These are phyloP conservation scores for Fraxinus quadrangulata DNA, from an alignment of 257 asterid genomes.

Conservation along the genomic window DNA sequence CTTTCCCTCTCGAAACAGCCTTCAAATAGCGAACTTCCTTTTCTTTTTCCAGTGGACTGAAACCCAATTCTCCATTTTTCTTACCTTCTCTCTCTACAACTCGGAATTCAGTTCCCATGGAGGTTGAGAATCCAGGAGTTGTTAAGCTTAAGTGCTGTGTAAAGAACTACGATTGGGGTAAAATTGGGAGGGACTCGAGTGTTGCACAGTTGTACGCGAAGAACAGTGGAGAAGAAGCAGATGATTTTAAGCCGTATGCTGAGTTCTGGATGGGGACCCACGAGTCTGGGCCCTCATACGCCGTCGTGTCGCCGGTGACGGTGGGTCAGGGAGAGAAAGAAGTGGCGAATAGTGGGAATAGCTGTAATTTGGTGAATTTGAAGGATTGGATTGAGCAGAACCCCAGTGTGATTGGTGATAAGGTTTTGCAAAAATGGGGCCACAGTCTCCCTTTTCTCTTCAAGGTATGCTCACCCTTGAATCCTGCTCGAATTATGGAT, in stretches of 20 bases:
- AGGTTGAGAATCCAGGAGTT: conserved; percentile 33
- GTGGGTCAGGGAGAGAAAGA: conserved; percentile 22
- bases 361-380: conserved; percentile 46
- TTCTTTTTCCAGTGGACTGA: conserved; percentile 35
- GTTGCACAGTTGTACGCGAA: conserved; percentile 58
- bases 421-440: conserved; percentile 78
- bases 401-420: conserved; percentile 74
- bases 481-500: background rate
- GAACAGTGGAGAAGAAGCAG: conserved; percentile 46
- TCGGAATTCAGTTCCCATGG: conserved; percentile 34
- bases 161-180: conserved; percentile 78
- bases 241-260: conserved; percentile 56
- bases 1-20: conserved; percentile 41
- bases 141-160: conserved; percentile 62
- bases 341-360: conserved; percentile 1
- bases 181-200: conserved; percentile 48
- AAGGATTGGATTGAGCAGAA: conserved; percentile 81
- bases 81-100: conserved; percentile 20
- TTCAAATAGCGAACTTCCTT: conserved; percentile 39
- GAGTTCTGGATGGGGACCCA: conserved; percentile 99
- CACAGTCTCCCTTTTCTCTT: conserved; percentile 77
- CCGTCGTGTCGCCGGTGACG: conserved; percentile 6
- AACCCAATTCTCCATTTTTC: background rate
- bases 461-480: conserved; percentile 49
- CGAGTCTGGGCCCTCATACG: conserved; percentile 77